Evolutionary conservation across 2,329 filamentous ascomycete genomes (phyloP).

Genomic region (Phyllosticta citriasiana): DNA sequence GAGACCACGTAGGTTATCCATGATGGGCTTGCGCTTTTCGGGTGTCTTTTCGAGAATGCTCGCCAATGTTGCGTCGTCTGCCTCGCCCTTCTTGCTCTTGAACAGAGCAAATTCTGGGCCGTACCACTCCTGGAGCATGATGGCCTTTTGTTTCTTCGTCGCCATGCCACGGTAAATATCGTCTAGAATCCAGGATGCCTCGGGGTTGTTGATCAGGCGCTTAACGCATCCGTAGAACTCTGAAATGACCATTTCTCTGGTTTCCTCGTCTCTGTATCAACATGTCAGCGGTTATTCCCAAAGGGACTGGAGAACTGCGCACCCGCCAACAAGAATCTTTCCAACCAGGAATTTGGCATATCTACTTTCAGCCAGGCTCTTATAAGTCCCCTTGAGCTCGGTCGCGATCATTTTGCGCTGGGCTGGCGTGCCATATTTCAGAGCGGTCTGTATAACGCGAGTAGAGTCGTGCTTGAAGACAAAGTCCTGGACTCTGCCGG

Average conservation of each 20-base stretch:
- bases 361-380: slow-evolving; percentile 78
- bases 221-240: slow-evolving; percentile 94
- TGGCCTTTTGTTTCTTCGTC: slow-evolving; percentile 74
- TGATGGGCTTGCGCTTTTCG: slow-evolving; percentile 77
- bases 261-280: slow-evolving; percentile 57
- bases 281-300: neutral
- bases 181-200: slow-evolving; percentile 95
- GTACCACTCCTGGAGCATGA: slow-evolving; percentile 88
- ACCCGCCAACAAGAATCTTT: slow-evolving; percentile 81
- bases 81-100: slow-evolving; percentile 43
- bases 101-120: slow-evolving; percentile 85
- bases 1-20: slow-evolving; percentile 74
- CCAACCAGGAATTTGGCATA: slow-evolving; percentile 97
- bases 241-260: slow-evolving; percentile 77
- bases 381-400: slow-evolving; percentile 78
- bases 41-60: slow-evolving; percentile 66
- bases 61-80: slow-evolving; percentile 57
- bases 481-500: slow-evolving; percentile 84
- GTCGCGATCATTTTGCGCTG: slow-evolving; percentile 78
- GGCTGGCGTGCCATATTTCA: slow-evolving; percentile 84
- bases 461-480: slow-evolving; percentile 98
- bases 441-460: slow-evolving; percentile 88
- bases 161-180: slow-evolving; percentile 89
- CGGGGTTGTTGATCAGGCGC: slow-evolving; percentile 88
- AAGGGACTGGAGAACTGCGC: neutral